Evolutionary conservation across 2,329 filamentous ascomycete genomes (phyloP).

Genomic region (Biscogniauxia marginata): DNA sequence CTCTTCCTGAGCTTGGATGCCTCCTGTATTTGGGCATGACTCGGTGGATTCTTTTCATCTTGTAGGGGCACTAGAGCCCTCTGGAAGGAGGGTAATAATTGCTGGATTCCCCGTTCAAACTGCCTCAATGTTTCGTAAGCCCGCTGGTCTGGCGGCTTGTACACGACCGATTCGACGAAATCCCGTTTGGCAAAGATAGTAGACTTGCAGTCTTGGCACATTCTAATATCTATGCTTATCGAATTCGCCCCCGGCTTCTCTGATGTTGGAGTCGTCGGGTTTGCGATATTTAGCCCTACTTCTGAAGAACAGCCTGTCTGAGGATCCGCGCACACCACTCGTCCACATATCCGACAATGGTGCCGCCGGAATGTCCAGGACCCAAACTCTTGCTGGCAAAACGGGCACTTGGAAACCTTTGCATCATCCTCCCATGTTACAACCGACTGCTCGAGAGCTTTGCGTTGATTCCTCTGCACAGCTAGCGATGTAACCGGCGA

Average conservation of each 20-base stretch:
- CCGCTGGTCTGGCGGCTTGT: slow-evolving; percentile 71
- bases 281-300: slow-evolving; percentile 73
- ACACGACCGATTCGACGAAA: slow-evolving; percentile 67
- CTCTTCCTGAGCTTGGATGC: slow-evolving; percentile 87
- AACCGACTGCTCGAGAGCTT: slow-evolving; percentile 83
- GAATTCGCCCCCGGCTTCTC: slow-evolving; percentile 38
- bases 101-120: slow-evolving; percentile 82
- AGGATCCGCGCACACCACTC: slow-evolving; percentile 87
- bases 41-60: slow-evolving; percentile 47
- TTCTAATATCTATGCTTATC: slow-evolving; percentile 76
- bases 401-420: slow-evolving; percentile 77
- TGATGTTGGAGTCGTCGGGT: slow-evolving; percentile 44
- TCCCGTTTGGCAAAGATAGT: slow-evolving; percentile 67
- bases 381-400: slow-evolving; percentile 94
- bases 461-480: slow-evolving; percentile 72
- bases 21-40: slow-evolving; percentile 71
- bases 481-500: slow-evolving; percentile 61
- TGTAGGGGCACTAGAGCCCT: slow-evolving; percentile 72
- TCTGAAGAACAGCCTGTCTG: slow-evolving; percentile 82
- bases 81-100: slow-evolving; percentile 82
- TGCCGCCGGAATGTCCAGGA: slow-evolving; percentile 90
- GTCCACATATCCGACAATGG: slow-evolving; percentile 90
- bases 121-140: slow-evolving; percentile 81
- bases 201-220: slow-evolving; percentile 83
- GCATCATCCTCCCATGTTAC: slow-evolving; percentile 95